Percentiles rank a stretch among this genome's conserved stretches.
Conservation (phyloP, 208 protist genomes). For the Leishmania martiniquensis region DNA sequence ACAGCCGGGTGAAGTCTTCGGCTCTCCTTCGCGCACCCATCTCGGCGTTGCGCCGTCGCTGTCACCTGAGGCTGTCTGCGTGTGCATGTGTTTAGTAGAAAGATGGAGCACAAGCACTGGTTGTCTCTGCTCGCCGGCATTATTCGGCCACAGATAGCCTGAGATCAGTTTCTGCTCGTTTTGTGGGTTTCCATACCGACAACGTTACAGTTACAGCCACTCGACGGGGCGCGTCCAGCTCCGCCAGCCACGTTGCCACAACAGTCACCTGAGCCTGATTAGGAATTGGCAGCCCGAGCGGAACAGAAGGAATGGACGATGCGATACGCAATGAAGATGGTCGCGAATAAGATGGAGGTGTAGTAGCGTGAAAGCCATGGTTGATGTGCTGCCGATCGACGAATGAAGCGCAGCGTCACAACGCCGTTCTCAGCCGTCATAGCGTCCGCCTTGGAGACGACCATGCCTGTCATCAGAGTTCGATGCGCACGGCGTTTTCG, state of each 20-base stretch:
- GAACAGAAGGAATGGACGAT: constrained; percentile 25
- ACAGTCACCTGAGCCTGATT: not conserved
- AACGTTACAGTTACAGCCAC: not conserved
- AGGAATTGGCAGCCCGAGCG: constrained; percentile 15
- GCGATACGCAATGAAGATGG: constrained; percentile 36
- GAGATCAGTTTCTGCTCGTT: not conserved
- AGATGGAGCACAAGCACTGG: no score
- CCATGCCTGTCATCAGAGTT: constrained; percentile 13
- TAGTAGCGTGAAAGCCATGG: constrained; percentile 30
- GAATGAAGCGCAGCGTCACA: constrained; percentile 34
- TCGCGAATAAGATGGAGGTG: constrained; percentile 31
- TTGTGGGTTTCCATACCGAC: not conserved
- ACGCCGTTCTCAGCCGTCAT: constrained; percentile 32
- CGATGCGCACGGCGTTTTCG: constrained; percentile 38
- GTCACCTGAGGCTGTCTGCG: not conserved
- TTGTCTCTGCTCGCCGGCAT: not conserved
- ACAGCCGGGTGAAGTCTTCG: not conserved
- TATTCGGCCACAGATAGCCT: not conserved
- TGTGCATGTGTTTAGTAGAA: not conserved
- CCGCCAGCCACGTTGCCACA: not conserved
- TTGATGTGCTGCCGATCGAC: constrained; percentile 7
- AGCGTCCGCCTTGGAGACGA: constrained; percentile 19
- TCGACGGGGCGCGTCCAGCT: not conserved
- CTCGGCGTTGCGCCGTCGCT: not conserved
- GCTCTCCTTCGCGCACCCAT: not conserved